Percentiles rank a stretch among this genome's conserved stretches.
Evolutionary conservation across 305 asterid species (phyloP).

Genomic region (Solanum aculeatissimum): DNA sequence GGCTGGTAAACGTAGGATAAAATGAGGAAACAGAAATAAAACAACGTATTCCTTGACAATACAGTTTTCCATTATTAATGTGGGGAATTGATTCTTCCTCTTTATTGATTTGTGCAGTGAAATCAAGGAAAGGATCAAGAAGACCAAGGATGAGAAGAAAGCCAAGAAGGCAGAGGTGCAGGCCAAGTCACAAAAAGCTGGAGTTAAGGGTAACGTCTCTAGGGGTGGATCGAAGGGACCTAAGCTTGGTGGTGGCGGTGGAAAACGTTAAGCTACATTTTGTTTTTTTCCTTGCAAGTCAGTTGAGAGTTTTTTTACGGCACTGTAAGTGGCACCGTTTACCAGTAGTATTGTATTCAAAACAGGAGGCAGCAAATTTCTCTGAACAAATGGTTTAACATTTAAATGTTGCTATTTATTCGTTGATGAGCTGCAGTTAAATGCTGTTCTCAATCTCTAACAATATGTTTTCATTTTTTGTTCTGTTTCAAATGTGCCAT

Average conservation of each 20-base stretch:
- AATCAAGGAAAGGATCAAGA: conserved; percentile 37
- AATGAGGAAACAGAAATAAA: background rate
- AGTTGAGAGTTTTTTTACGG: background rate
- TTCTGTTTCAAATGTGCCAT: background rate
- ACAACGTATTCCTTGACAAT: background rate
- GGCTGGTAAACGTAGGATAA: background rate
- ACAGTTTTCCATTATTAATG: background rate
- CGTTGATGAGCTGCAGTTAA: background rate
- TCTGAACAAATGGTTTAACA: background rate
- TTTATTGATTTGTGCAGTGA: conserved; percentile 10
- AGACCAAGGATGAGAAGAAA: conserved; percentile 35
- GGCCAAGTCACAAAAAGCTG: conserved; percentile 28
- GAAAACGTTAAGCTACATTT: conserved; percentile 19
- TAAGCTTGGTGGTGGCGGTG: conserved; percentile 45
- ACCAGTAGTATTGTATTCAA: background rate
- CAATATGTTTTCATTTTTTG: background rate
- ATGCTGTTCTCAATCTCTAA: background rate
- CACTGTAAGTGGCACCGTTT: background rate
- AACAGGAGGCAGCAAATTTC: background rate
- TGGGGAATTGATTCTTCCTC: background rate
- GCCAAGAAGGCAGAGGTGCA: conserved; percentile 32
- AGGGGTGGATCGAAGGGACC: conserved; percentile 33
- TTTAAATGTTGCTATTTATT: background rate
- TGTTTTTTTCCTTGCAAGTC: background rate
- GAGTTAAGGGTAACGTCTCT: conserved; percentile 16